These are phyloP conservation scores for Penicillium longicatenatum DNA, from an alignment of 495 filamentous ascomycete genomes.

Conservation along the genomic window DNA sequence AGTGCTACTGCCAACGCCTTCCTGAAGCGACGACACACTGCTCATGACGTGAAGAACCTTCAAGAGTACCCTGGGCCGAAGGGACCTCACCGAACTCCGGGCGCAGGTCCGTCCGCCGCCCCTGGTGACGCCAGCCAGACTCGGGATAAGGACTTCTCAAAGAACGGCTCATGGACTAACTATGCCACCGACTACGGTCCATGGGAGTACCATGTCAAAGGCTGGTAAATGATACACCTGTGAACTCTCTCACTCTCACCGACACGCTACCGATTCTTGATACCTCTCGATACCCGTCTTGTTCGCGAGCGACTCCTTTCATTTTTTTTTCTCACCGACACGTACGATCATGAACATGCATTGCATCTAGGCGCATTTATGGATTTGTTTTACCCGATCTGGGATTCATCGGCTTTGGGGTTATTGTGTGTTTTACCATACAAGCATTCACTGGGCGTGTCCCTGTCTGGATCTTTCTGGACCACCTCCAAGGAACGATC, in stretches of 20 bases:
- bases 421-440: slow-evolving; percentile 15
- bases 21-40: slow-evolving; percentile 87
- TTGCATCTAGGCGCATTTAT: slow-evolving; percentile 49
- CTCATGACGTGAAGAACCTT: slow-evolving; percentile 83
- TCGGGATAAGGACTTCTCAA: slow-evolving; percentile 49
- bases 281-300: slow-evolving; percentile 5
- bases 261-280: slow-evolving; percentile 1
- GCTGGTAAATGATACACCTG: slow-evolving; percentile 53
- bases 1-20: slow-evolving; percentile 85
- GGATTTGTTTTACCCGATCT: slow-evolving; percentile 33
- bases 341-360: slow-evolving; percentile 50
- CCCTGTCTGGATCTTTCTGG: slow-evolving; percentile 21
- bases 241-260: background rate
- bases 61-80: slow-evolving; percentile 66
- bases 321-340: slow-evolving; percentile 28
- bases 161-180: slow-evolving; percentile 65
- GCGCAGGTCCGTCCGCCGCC: slow-evolving; percentile 16
- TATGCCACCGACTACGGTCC: slow-evolving; percentile 63
- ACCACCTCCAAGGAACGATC: slow-evolving; percentile 8
- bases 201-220: slow-evolving; percentile 69
- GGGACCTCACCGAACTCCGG: slow-evolving; percentile 28
- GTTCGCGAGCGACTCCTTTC: background rate
- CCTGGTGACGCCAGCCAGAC: slow-evolving; percentile 23
- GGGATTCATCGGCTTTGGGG: slow-evolving; percentile 22
- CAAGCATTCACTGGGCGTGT: slow-evolving; percentile 26